phyloP scores from a whole-genome alignment of 129 eudicot genomes.

The Lactuca saligna region DNA sequence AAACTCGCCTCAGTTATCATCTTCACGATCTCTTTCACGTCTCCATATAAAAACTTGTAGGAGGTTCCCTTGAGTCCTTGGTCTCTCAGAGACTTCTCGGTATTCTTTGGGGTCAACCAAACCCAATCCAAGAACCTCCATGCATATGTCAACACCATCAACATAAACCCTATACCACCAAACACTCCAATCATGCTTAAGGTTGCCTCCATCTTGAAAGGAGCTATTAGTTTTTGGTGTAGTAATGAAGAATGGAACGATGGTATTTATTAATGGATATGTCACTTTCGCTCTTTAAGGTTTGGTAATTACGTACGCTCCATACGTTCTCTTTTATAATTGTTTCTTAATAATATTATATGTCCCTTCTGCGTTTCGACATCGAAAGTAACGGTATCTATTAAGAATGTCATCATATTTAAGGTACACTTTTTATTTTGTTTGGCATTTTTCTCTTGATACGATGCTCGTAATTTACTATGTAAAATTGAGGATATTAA shows the following conservation, averaged over 20 bases:
- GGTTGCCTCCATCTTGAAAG: conserved; percentile 23
- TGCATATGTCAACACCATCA: not conserved
- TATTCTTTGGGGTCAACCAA: conserved; percentile 31
- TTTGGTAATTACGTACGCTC: conserved; percentile 4
- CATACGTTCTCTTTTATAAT: not conserved
- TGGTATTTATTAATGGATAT: conserved; percentile 13
- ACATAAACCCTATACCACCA: not conserved
- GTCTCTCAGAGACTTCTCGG: conserved; percentile 24
- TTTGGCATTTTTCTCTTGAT: not conserved
- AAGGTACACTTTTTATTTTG: not conserved
- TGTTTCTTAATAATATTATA: not conserved
- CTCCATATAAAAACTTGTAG: conserved; percentile 30
- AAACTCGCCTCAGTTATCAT: conserved; percentile 16
- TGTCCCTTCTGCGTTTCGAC: not conserved
- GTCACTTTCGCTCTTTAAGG: conserved; percentile 16
- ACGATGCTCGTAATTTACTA: not conserved
- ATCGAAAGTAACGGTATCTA: not conserved
- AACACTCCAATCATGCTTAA: conserved; percentile 5
- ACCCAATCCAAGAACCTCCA: conserved; percentile 24
- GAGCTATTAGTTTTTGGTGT: not conserved
- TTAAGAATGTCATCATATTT: not conserved
- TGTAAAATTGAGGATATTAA: not conserved
- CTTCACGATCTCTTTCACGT: conserved; percentile 27
- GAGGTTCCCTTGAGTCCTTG: conserved; percentile 30
- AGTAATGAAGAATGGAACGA: conserved; percentile 10